Percentiles rank a stretch among this genome's conserved stretches.
These are phyloP conservation scores for Chlamydomonas schloesseri DNA, from an alignment of 139 green algal species.

Conservation along the genomic window DNA sequence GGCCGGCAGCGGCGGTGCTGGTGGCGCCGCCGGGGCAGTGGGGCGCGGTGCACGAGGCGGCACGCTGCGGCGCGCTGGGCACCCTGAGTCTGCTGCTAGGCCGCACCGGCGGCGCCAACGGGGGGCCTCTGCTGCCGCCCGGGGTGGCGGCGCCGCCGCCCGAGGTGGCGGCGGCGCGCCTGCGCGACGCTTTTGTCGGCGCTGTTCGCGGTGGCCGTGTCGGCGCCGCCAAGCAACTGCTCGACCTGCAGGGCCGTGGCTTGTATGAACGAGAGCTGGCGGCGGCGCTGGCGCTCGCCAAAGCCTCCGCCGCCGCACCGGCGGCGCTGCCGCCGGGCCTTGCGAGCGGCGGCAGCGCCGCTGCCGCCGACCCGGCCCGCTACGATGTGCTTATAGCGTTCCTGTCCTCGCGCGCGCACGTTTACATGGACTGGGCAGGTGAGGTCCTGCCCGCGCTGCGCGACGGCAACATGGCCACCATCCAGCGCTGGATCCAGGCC, in stretches of 20 bases:
- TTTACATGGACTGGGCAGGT: slow-evolving; percentile 21
- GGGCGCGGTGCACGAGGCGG: slow-evolving; percentile 19
- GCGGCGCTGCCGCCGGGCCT: background rate
- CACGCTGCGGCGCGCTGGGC: slow-evolving; percentile 13
- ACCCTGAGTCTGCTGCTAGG: background rate
- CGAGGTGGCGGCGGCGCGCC: background rate
- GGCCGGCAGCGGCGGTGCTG: background rate
- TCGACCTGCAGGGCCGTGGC: background rate
- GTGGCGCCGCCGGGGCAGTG: background rate
- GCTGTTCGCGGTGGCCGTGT: slow-evolving; percentile 30
- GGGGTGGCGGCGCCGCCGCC: background rate
- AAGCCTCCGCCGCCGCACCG: background rate
- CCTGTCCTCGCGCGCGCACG: slow-evolving; percentile 19
- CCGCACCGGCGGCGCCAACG: too few relatives aligned
- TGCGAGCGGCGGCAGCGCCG: too few relatives aligned
- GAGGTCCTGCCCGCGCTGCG: slow-evolving; percentile 23
- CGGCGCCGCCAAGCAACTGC: slow-evolving; percentile 7
- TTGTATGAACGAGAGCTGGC: slow-evolving; percentile 27
- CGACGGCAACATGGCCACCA: background rate
- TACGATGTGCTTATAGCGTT: slow-evolving; percentile 10
- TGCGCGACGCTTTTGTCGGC: slow-evolving; percentile 12
- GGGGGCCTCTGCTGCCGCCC: too few relatives aligned
- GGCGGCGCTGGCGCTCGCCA: slow-evolving; percentile 21
- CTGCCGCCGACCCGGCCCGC: background rate
- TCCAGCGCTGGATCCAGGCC: slow-evolving; percentile 14